Evolutionary conservation across 805 yeast species (phyloP).

Genomic region (Starmera caribaea): DNA sequence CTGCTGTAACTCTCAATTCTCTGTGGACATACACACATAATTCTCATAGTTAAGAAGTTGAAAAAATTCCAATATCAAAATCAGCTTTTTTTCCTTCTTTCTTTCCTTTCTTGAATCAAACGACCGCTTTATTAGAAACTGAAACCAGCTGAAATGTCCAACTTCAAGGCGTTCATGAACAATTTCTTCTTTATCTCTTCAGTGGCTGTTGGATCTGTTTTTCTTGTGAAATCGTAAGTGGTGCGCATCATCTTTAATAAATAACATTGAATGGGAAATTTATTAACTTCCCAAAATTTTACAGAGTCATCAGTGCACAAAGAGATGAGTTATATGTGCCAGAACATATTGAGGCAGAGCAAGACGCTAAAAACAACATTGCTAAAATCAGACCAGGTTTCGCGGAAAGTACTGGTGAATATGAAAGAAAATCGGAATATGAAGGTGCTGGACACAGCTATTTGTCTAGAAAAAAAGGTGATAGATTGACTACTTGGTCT

Average conservation of each 20-base stretch:
- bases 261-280: no score
- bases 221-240: constrained; percentile 19
- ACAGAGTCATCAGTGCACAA: constrained; percentile 22
- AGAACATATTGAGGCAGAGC: constrained; percentile 12
- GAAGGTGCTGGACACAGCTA: constrained; percentile 63
- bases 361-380: constrained; percentile 12
- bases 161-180: constrained; percentile 11
- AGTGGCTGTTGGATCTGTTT: constrained; percentile 18
- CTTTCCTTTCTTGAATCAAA: no score
- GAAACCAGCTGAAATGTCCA: no score
- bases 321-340: constrained; percentile 28
- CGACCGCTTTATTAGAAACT: no score
- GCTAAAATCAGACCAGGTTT: constrained; percentile 45
- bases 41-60: no score
- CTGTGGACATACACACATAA: background rate
- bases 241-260: no score
- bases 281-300: background rate
- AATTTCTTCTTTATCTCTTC: constrained; percentile 17
- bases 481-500: constrained; percentile 22
- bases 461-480: constrained; percentile 48
- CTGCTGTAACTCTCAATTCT: no score
- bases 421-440: constrained; percentile 46
- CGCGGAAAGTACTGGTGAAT: constrained; percentile 30
- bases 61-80: no score
- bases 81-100: no score